These are phyloP conservation scores for Tritrichomonas musculus DNA, from an alignment of 208 protist genomes.

Conservation along the genomic window DNA sequence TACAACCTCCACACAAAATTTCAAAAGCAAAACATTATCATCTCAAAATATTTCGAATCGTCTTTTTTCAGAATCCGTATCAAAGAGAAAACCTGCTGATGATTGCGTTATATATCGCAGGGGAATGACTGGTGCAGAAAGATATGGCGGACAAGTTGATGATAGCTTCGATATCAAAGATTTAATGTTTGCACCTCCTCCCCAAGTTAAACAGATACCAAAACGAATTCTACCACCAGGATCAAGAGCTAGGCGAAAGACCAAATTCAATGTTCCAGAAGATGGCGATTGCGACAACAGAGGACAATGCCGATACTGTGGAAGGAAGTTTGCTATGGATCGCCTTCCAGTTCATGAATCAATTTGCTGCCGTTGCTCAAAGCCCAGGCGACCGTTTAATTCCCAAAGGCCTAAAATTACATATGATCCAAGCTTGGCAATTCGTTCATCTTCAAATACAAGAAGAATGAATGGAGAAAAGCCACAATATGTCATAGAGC, in stretches of 20 bases:
- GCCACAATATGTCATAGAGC: neutral
- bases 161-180: neutral
- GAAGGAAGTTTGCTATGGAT: neutral
- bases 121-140: too few relatives aligned
- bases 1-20: too few relatives aligned
- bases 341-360: neutral
- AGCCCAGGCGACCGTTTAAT: neutral
- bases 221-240: too few relatives aligned
- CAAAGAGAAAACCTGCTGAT: too few relatives aligned
- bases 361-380: neutral
- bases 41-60: too few relatives aligned
- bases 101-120: too few relatives aligned
- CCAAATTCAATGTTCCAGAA: neutral
- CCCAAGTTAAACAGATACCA: neutral
- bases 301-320: neutral
- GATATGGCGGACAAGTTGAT: too few relatives aligned
- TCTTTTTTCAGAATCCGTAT: too few relatives aligned
- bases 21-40: too few relatives aligned
- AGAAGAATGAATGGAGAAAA: neutral
- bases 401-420: too few relatives aligned
- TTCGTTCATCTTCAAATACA: neutral
- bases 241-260: neutral
- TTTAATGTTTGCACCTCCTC: neutral
- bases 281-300: neutral
- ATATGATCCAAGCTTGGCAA: neutral